Evolutionary conservation across 2,329 filamentous ascomycete species (phyloP).

Genomic region (Eutypella sp.): DNA sequence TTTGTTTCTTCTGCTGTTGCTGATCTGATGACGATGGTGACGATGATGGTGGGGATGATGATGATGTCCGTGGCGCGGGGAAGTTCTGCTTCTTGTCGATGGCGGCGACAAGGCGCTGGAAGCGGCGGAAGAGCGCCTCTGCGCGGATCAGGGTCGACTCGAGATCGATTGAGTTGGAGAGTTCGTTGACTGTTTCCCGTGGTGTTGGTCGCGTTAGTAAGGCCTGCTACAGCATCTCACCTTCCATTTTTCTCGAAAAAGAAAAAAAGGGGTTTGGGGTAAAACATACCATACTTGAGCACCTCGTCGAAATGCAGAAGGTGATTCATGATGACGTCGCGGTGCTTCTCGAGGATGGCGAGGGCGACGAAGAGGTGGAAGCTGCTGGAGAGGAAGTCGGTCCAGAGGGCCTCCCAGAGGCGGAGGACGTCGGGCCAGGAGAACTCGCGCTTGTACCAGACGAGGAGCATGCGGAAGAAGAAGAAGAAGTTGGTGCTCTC

Average conservation of each 20-base stretch:
- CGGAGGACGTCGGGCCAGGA: conserved; percentile 80
- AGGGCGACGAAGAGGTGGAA: conserved; percentile 94
- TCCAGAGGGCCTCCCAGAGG: conserved; percentile 93
- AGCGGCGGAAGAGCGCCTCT: conserved; percentile 81
- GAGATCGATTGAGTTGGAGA: conserved; percentile 89
- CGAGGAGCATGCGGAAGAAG: conserved; percentile 97
- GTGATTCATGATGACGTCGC: conserved; percentile 95
- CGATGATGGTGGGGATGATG: conserved; percentile 8
- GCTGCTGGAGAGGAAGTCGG: conserved; percentile 79
- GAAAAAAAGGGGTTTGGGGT: background rate
- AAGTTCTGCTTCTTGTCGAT: conserved; percentile 91
- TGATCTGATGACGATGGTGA: conserved; percentile 6
- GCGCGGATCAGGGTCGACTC: conserved; percentile 80
- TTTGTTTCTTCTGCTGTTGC: conserved; percentile 7
- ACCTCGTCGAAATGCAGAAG: conserved; percentile 94
- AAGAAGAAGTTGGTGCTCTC: conserved; percentile 99
- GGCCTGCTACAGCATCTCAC: background rate
- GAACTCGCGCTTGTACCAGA: conserved; percentile 99
- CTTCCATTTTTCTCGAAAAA: too few relatives aligned
- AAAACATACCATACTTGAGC: conserved; percentile 77
- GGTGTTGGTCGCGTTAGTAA: conserved; percentile 14
- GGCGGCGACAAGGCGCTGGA: conserved; percentile 82
- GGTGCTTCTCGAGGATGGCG: conserved; percentile 90
- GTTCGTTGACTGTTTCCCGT: conserved; percentile 72
- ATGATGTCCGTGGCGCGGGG: conserved; percentile 47